Evolutionary conservation across 2,329 filamentous ascomycete species (phyloP).

Genomic region (Clonostachys byssicola): DNA sequence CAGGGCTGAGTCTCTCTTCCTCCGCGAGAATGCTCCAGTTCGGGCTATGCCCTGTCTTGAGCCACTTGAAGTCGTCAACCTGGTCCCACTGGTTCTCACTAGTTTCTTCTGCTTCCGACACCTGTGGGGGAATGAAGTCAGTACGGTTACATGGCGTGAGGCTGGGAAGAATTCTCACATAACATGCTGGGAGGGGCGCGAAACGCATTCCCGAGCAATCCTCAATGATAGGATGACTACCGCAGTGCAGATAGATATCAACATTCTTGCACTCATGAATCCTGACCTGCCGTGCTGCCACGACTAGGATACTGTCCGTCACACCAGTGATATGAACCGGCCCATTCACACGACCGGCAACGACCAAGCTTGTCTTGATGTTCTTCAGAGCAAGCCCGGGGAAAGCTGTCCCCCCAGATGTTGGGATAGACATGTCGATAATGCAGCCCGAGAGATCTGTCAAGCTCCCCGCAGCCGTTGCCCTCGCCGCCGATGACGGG

Average conservation of each 20-base stretch:
- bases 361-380: conserved; percentile 65
- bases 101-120: conserved; percentile 18
- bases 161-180: conserved; percentile 48
- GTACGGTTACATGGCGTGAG: background rate
- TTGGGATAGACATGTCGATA: conserved; percentile 74
- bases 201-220: conserved; percentile 78
- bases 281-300: conserved; percentile 81
- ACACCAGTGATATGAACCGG: conserved; percentile 80
- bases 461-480: conserved; percentile 70
- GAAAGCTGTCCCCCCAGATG: conserved; percentile 54
- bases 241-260: conserved; percentile 77
- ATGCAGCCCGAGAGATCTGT: conserved; percentile 67
- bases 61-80: conserved; percentile 97
- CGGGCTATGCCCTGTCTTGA: conserved; percentile 79
- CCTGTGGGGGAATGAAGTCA: conserved; percentile 8
- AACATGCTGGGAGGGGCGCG: conserved; percentile 65
- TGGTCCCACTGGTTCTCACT: conserved; percentile 75
- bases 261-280: conserved; percentile 85
- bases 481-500: conserved; percentile 64
- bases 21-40: conserved; percentile 75
- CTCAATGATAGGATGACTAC: conserved; percentile 89
- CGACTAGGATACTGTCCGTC: conserved; percentile 68
- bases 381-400: conserved; percentile 65
- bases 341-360: conserved; percentile 75
- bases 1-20: conserved; percentile 51